Base-by-base conservation (phyloP, 257 asterid species). In the Petunia secreta region DNA sequence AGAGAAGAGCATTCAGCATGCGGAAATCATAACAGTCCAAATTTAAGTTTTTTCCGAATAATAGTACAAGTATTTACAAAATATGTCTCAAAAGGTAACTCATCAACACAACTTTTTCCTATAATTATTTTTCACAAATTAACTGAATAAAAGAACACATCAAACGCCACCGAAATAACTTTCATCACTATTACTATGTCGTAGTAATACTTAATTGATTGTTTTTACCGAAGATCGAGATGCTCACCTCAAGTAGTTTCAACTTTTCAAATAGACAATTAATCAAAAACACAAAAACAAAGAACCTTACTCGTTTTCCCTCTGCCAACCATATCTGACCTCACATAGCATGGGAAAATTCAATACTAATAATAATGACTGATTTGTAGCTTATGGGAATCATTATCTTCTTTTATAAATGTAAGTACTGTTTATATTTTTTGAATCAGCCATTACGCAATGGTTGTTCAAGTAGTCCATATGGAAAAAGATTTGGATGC, bases 241-340 rank as follows among this genome's bases (percentile, higher is more conserved):
- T 50, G 78, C 46, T 36, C 53, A 36, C 63, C 34, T 73, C 78
- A 73, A 36, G 44, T 50, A 48, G 16, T 71, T 71, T 71, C 77
- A 71, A 71, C 77, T 1, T 73, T 73, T n/a, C 75, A 50, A 50
- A 50, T 73, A 50, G 78, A 6, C 62, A 73, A 50, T 73, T 73
- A 34, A 71, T 8, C 9, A 73, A 4, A 13, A 25, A 25, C 25
- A 25, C 25, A 25, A 25, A 10, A 1, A 34, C 34, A 71, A 71
- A 11, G 39, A 34, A 50, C 3, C n/a, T 39, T 44, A 73, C 63
- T 73, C 34, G 46, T 73, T 48, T 73, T 73, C 6, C 63, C 53
- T 59, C 58, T 77, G 80, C 60, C 80, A 77, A 8, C 80, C 80
- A 77, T 25, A 77, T 43, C 73, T 77, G 80, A 77, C 80, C 80